These are phyloP conservation scores for Metschnikowia kofuensis DNA, from an alignment of 805 yeast species.

Conservation along the genomic window DNA sequence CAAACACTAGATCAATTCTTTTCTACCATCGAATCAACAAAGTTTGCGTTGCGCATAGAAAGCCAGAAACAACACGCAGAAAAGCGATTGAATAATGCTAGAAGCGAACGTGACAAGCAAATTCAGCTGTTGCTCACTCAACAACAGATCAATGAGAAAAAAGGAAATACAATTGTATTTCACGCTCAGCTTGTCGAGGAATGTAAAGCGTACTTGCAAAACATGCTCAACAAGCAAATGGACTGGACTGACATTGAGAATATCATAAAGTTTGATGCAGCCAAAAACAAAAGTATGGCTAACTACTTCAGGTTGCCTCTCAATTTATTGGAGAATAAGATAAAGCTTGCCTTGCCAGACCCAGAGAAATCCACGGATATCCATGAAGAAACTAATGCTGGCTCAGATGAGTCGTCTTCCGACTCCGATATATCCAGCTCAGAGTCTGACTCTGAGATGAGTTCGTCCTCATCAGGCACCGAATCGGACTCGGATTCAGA, in stretches of 20 bases:
- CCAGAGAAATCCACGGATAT: slow-evolving; percentile 32
- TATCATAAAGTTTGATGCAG: slow-evolving; percentile 65
- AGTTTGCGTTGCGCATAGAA: slow-evolving; percentile 69
- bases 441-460: slow-evolving; percentile 35
- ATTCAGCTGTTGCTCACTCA: slow-evolving; percentile 61
- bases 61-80: slow-evolving; percentile 74
- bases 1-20: slow-evolving; percentile 79
- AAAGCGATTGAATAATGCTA: slow-evolving; percentile 71
- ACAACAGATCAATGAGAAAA: slow-evolving; percentile 59
- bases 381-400: neutral
- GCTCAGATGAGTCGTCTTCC: slow-evolving; percentile 23
- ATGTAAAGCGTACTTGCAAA: slow-evolving; percentile 65
- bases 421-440: slow-evolving; percentile 14
- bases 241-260: slow-evolving; percentile 91
- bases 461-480: slow-evolving; percentile 13
- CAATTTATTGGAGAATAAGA: slow-evolving; percentile 64
- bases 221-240: slow-evolving; percentile 75
- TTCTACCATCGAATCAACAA: slow-evolving; percentile 80
- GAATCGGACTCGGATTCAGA: slow-evolving; percentile 26
- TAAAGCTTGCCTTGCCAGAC: slow-evolving; percentile 54
- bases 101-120: slow-evolving; percentile 66
- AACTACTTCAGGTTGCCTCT: slow-evolving; percentile 61
- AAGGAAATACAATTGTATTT: slow-evolving; percentile 70
- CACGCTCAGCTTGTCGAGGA: slow-evolving; percentile 70
- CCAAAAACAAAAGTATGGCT: slow-evolving; percentile 64